phyloP scores from a whole-genome alignment of 2,329 filamentous ascomycete species.

The Fusarium chlamydosporum region DNA sequence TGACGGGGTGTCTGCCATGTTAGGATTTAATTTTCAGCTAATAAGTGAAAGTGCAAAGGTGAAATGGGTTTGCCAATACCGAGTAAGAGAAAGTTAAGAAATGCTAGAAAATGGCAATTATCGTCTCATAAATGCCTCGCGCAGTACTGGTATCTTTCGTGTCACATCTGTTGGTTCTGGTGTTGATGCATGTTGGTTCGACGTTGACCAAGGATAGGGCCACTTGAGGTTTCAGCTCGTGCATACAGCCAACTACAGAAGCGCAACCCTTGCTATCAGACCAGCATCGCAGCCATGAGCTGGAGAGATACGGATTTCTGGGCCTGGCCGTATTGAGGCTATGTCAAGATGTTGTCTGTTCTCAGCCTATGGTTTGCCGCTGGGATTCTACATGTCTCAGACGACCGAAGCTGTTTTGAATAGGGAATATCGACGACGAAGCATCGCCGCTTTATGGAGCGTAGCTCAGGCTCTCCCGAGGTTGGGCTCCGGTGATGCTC shows the following conservation, averaged over 20 bases:
- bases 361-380: neutral
- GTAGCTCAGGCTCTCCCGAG: too few relatives aligned
- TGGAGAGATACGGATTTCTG: neutral
- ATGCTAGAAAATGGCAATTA: neutral
- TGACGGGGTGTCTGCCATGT: neutral
- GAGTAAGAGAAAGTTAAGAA: neutral
- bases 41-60: neutral
- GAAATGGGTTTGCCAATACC: neutral
- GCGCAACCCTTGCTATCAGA: neutral
- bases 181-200: constrained; percentile 16
- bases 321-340: neutral
- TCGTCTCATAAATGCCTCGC: neutral
- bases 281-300: neutral
- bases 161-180: neutral
- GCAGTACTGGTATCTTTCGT: accelerated
- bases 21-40: neutral
- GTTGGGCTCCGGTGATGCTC: too few relatives aligned
- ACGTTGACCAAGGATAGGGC: neutral
- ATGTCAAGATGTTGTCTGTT: neutral
- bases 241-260: neutral
- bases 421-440: too few relatives aligned
- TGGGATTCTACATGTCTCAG: neutral
- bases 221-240: neutral
- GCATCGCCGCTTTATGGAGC: too few relatives aligned
- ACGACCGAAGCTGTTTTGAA: too few relatives aligned